Evolutionary conservation across 352 stramenopile genomes (phyloP).

Genomic region (Blastocystis sp.): DNA sequence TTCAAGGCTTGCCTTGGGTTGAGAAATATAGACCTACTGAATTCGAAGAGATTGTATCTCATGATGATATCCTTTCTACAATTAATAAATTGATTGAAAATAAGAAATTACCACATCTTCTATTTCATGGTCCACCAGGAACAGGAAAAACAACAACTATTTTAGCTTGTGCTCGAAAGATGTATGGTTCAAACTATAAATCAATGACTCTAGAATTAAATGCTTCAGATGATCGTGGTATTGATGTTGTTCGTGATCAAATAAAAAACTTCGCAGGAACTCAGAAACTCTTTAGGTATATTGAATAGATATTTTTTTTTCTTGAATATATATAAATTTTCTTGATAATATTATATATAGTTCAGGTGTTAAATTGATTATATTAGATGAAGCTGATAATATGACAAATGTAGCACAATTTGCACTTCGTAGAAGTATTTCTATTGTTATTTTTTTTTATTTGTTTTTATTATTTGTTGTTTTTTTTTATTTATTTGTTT

Average conservation of each 20-base stretch:
- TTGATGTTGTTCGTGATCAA: constrained; percentile 83
- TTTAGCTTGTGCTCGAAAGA: constrained; percentile 70
- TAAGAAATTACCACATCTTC: constrained; percentile 79
- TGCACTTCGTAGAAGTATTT: constrained; percentile 58
- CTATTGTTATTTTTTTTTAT: too few species aligned
- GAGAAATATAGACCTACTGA: constrained; percentile 86
- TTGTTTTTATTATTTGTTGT: too few species aligned
- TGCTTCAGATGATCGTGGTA: constrained; percentile 80
- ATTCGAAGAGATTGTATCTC: constrained; percentile 77
- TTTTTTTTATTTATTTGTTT: too few species aligned
- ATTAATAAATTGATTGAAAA: constrained; percentile 78
- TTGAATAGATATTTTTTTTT: too few species aligned
- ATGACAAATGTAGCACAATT: constrained; percentile 92
- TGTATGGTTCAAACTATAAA: constrained; percentile 72
- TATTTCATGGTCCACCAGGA: constrained; percentile 85
- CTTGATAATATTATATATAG: too few species aligned
- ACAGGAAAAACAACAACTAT: constrained; percentile 93
- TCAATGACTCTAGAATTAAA: constrained; percentile 88
- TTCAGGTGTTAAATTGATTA: constrained; percentile 79
- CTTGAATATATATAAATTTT: too few species aligned
- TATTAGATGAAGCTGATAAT: constrained; percentile 89
- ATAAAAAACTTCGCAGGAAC: constrained; percentile 92
- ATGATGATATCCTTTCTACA: constrained; percentile 83
- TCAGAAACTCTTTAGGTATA: constrained; percentile 81
- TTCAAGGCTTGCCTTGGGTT: too few species aligned